Evolutionary conservation across 495 filamentous ascomycete genomes (phyloP).

Genomic region (Letharia columbiana): DNA sequence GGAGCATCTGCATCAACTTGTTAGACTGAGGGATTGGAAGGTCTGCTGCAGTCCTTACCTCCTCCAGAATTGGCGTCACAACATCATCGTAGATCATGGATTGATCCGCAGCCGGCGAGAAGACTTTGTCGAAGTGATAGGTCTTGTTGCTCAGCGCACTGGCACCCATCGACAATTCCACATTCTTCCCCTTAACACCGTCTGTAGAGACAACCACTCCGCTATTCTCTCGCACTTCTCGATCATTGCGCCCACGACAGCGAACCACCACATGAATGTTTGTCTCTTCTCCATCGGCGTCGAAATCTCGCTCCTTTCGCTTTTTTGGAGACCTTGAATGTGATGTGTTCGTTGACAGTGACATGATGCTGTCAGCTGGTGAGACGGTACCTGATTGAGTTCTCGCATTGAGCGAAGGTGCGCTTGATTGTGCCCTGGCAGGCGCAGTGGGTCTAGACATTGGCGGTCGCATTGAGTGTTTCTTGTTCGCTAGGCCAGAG

Average conservation of each 20-base stretch:
- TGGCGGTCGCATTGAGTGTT: slow-evolving; percentile 49
- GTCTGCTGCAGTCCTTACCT: slow-evolving; percentile 44
- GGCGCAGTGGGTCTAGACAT: slow-evolving; percentile 35
- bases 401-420: slow-evolving; percentile 36
- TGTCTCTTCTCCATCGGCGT: slow-evolving; percentile 68
- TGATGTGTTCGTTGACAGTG: slow-evolving; percentile 43
- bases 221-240: slow-evolving; percentile 87
- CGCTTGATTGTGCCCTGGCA: slow-evolving; percentile 38
- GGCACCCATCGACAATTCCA: slow-evolving; percentile 87
- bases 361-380: slow-evolving; percentile 54
- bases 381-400: slow-evolving; percentile 43
- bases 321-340: slow-evolving; percentile 49
- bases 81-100: slow-evolving; percentile 88
- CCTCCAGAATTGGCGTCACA: slow-evolving; percentile 81
- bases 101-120: slow-evolving; percentile 92
- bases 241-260: slow-evolving; percentile 84
- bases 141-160: slow-evolving; percentile 90
- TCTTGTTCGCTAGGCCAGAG: slow-evolving; percentile 43
- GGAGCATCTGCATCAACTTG: slow-evolving; percentile 59
- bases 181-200: slow-evolving; percentile 69
- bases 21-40: slow-evolving; percentile 7
- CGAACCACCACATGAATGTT: slow-evolving; percentile 97
- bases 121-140: slow-evolving; percentile 94
- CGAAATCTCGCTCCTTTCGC: slow-evolving; percentile 76
- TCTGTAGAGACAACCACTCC: slow-evolving; percentile 83